Evolutionary conservation across 2,329 filamentous ascomycete genomes (phyloP).

Genomic region (Colletotrichum eremochloae): DNA sequence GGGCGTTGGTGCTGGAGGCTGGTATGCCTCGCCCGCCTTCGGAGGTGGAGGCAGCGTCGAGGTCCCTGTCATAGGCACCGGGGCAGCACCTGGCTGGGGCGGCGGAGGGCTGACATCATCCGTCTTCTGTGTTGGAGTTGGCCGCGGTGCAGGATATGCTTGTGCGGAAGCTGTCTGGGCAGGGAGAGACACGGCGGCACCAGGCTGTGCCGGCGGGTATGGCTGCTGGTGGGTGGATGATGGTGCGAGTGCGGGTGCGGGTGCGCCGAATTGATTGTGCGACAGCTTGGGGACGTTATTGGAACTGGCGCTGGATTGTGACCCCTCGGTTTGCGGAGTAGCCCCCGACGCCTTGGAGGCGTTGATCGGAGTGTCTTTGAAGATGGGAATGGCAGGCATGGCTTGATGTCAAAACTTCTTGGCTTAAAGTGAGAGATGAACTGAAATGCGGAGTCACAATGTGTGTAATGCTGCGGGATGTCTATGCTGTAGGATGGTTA

Average conservation of each 20-base stretch:
- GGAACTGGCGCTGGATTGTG: conserved; percentile 17
- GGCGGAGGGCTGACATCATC: conserved; percentile 58
- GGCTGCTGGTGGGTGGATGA: conserved; percentile 45
- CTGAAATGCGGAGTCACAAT: conserved; percentile 10
- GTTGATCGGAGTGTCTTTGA: conserved; percentile 70
- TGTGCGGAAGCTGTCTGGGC: conserved; percentile 56
- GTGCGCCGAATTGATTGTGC: conserved; percentile 45
- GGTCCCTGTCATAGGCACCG: conserved; percentile 54
- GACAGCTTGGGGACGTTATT: conserved; percentile 22
- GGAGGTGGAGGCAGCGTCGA: conserved; percentile 63
- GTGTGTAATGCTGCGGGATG: not conserved
- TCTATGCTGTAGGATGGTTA: conserved; percentile 10
- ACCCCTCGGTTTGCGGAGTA: conserved; percentile 59
- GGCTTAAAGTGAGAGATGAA: conserved; percentile 26
- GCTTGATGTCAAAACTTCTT: conserved; percentile 20
- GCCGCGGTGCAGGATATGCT: conserved; percentile 53
- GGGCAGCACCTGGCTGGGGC: conserved; percentile 70
- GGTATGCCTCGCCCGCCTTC: conserved; percentile 61
- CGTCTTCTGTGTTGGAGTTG: conserved; percentile 58
- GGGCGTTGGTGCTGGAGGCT: conserved; percentile 52
- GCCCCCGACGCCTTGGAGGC: conserved; percentile 65
- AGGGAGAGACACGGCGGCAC: conserved; percentile 60
- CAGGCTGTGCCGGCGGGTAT: conserved; percentile 62
- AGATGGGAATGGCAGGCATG: conserved; percentile 73
- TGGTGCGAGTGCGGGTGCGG: conserved; percentile 37